Base-by-base conservation (phyloP, 1,284 basidiomycete species). In the Acaromyces ingoldii region DNA sequence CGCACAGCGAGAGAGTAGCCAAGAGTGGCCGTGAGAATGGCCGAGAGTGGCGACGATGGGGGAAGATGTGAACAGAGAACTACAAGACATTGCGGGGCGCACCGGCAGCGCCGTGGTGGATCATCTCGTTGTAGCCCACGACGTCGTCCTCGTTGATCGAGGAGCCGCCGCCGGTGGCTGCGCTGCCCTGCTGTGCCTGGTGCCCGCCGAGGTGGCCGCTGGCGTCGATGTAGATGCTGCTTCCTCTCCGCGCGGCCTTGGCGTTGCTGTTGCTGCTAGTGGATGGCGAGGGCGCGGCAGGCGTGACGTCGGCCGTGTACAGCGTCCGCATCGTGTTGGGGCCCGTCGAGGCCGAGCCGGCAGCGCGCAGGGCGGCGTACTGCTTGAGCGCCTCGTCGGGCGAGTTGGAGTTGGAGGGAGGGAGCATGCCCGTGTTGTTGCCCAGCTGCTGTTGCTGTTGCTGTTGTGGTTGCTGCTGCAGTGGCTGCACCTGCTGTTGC, bases 71-170 rank as follows among this genome's bases (percentile, higher is more conserved):
- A n/a, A n/a, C n/a, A n/a, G n/a, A n/a, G n/a, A n/a, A n/a, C n/a
- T n/a, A n/a, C n/a, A n/a, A n/a, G n/a, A n/a, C n/a, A n/a, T n/a
- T n/a, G n/a, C n/a, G n/a, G n/a, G n/a, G n/a, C n/a, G n/a, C n/a
- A n/a, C n/a, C n/a, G n/a, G n/a, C n/a, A n/a, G n/a, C n/a, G n/a
- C n/a, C n/a, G n/a, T 34, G 33, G 26, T 45, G 29, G 34, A 45
- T 45, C 65, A 67, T 67, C 54, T 70, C 63, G 50, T 68, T 67
- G 65, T 70, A 71, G 26, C 68, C 68, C 1, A 71, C 68, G 7
- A 71, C 68, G 36, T 71, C 68, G 43, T 71, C 68, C 55, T 71
- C 68, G 51, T 71, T 71, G 49, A 71, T 54, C 37, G 55, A 59
- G 34, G 58, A 63, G 30, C 67, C 64, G 10, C 60, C 64, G 38